These are phyloP conservation scores for Peronospora destructor DNA, from an alignment of 352 stramenopile genomes.

Conservation along the genomic window DNA sequence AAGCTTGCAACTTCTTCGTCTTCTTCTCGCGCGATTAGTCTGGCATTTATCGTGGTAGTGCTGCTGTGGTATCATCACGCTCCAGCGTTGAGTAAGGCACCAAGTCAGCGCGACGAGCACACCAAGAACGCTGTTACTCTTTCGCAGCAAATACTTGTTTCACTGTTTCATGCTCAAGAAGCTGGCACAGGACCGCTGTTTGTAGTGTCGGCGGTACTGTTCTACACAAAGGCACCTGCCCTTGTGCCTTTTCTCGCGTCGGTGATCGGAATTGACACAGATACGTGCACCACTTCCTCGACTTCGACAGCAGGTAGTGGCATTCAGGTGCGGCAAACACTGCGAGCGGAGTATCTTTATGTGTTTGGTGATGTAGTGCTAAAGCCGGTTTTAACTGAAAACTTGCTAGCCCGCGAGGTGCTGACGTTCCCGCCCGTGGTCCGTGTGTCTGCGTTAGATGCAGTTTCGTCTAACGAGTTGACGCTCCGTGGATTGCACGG, in stretches of 20 bases:
- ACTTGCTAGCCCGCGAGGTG: slow-evolving; percentile 49
- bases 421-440: slow-evolving; percentile 35
- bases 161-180: slow-evolving; percentile 37
- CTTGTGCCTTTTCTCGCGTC: slow-evolving; percentile 46
- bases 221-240: slow-evolving; percentile 62
- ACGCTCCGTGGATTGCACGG: slow-evolving; percentile 45
- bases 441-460: slow-evolving; percentile 28
- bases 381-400: slow-evolving; percentile 64
- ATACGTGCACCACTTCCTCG: slow-evolving; percentile 11
- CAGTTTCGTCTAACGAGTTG: slow-evolving; percentile 35
- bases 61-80: slow-evolving; percentile 52
- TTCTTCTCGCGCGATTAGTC: slow-evolving; percentile 35
- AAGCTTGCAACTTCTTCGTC: slow-evolving; percentile 19
- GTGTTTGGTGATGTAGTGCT: slow-evolving; percentile 54
- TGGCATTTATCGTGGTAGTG: slow-evolving; percentile 51
- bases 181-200: slow-evolving; percentile 47
- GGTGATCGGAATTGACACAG: slow-evolving; percentile 29
- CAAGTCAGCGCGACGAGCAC: slow-evolving; percentile 51
- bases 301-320: slow-evolving; percentile 10
- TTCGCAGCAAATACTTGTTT: slow-evolving; percentile 53
- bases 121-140: slow-evolving; percentile 42
- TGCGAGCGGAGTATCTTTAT: slow-evolving; percentile 52
- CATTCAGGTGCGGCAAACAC: slow-evolving; percentile 26
- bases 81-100: slow-evolving; percentile 46
- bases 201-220: slow-evolving; percentile 52